Base-by-base conservation (phyloP, 345 rosid genomes). In the Brassica napus region DNA sequence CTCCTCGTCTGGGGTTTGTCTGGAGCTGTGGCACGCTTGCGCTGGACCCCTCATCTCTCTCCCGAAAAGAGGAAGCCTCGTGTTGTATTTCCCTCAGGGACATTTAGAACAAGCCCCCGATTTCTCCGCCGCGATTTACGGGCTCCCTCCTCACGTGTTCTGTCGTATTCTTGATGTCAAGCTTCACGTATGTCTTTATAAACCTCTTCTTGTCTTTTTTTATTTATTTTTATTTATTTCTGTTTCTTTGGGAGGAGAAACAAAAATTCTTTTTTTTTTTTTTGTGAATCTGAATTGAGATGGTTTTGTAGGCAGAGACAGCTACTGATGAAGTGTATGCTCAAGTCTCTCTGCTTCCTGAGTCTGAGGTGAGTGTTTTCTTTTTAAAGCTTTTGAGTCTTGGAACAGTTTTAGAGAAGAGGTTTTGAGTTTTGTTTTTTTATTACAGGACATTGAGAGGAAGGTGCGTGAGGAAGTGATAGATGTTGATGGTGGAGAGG, bases 11-110 rank as follows among this genome's bases (percentile, higher is more conserved):
- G 92, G 92, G 5, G 92, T 95, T 35, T 93, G 97, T 84, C 78
- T 92, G 81, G 98, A 95, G 90, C 91, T 95, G 18, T 95, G 97
- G 98, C 98, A 95, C 68, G 99, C 99, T 55, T 95, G 99, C 80
- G 98, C 98, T n/a, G 99, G 99, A 55, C 99, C 99, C 34, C 90
- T 93, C 0, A 88, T 89, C 71, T 90, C 97, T 59, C 86, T 95
- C 55, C 99, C 98, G 0, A 90, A 85, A 89, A 91, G 80, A 85
- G 97, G 98, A 44, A 83, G 88, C 81, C 77, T 85, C 60, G 97
- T 95, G 30, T 93, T 90, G 70, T 95, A 95, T 86, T 86, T 93
- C 73, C 99, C 93, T 52, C 99, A 93, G 81, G 99, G 99, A 9
- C 98, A 95, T 77, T 77, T 93, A 80, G 98, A 93, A 82, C 97